Base-by-base conservation (phyloP, 306 rosid genomes). In the Carpinus fangiana region DNA sequence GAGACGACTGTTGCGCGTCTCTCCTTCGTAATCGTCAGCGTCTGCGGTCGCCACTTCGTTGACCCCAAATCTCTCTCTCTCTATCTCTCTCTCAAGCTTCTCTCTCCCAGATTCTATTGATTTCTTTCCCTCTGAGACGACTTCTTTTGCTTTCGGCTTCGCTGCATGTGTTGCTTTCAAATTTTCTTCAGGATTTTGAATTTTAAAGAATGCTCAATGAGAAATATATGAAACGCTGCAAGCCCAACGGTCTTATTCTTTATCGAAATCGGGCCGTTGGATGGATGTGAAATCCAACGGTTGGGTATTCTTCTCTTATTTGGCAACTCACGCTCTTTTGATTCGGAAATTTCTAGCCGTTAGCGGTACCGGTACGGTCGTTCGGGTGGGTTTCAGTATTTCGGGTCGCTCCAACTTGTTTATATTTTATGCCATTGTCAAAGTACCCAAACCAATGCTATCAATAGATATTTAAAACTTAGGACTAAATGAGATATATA, bases 1-100 rank as follows among this genome's bases (percentile, higher is more conserved):
- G 80, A 93, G 90, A 61, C 98, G 86, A 83, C 91, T 80, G 83
- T 87, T 86, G 60, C 80, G 86, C 69, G 84, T 80, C 90, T 90
- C 97, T 67, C 83, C 85, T 60, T 81, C 84, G 51, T 81, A 87
- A 12, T 81, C 84, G 51, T 81, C 88, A 12, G 26, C 66, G 74
- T 81, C 85, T 34, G 21, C 73, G 71, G 72, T 85, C 89, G 96
- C 98, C 98, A 90, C 91, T 85, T 81, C 88, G 76, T 34, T 45
- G 72, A 64, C 52, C 54, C 56, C 67, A 64, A 5, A 12, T 3
- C 14, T 3, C 65, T 14, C 67, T 3, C 43, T 50, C 34, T 36
- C 36, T 26, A n/a, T n/a, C n/a, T n/a, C n/a, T n/a, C 23, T 50
- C 46, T 38, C 17, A 16, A 2, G 1, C 26, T 28, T n/a, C 43